Base-by-base conservation (phyloP, 768 basidiomycete genomes). In the Clavulina sp. region DNA sequence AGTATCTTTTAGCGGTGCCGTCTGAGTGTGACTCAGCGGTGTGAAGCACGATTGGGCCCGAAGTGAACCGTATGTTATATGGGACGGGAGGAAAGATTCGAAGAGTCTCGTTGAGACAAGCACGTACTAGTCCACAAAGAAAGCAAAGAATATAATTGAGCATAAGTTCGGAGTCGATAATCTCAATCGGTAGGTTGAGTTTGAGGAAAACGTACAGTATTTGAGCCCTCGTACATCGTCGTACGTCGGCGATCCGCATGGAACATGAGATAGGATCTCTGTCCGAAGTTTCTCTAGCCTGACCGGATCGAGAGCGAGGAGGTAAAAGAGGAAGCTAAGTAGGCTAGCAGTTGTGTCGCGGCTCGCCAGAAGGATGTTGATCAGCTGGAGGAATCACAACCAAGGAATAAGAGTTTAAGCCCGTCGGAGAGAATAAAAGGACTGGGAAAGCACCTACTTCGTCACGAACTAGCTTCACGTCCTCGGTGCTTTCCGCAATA, bases 271-370 rank as follows among this genome's bases (percentile, higher is more conserved):
- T 49, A 62, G 57, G 50, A 5, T 55, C 51, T 41, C 59, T 52
- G 16, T 60, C 57, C 19, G 52, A 51, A 56, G 55, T 28, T 48
- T 50, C 7, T 19, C 5, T 41, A 51, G 49, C 9, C 54, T 36
- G 18, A 54, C 54, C 16, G 55, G 55, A 28, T 56, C 46, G 6
- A 48, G 23, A 26, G 53, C 31, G 21, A 56, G 53, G 6, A 49
- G 24, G 29, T 56, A 56, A 18, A 23, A 26, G 7, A 48, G 31
- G 47, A 56, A 56, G 0, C 76, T 76, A 38, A 78, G 64, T 5
- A 68, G 68, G 29, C 67, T 64, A 3, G 49, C 54, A 3, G 55
- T 56, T 1, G 66, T 66, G 33, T 56, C 55, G 26, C 55, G 55
- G 18, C 54, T 46, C 18, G 55, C 55, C 16, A 56, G 54, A 34